A percentile compares a stretch with the other conserved stretches of the same genome.
These are phyloP conservation scores for Claviceps cyperi DNA, from an alignment of 2,329 filamentous ascomycete genomes.

Conservation along the genomic window DNA sequence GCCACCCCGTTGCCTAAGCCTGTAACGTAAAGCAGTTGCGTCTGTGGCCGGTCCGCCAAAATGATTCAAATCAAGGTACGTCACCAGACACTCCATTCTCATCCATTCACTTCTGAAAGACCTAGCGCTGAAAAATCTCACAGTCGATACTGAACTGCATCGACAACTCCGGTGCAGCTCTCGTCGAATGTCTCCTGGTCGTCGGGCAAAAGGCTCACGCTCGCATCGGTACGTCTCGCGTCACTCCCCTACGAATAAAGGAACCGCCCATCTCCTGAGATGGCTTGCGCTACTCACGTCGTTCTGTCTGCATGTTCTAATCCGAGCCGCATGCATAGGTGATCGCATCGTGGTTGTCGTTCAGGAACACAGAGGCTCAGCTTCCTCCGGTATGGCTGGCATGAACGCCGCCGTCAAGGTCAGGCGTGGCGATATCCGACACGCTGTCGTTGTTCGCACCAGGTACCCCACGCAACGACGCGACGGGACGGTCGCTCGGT, in stretches of 20 bases:
- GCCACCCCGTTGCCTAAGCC: background rate
- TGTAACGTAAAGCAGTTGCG: slow-evolving; percentile 7
- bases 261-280: too few relatives aligned
- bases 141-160: slow-evolving; percentile 98
- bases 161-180: slow-evolving; percentile 95
- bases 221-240: slow-evolving; percentile 58
- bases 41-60: slow-evolving; percentile 21
- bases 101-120: too few relatives aligned
- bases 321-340: slow-evolving; percentile 36
- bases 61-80: slow-evolving; percentile 87
- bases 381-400: slow-evolving; percentile 56
- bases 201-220: slow-evolving; percentile 81
- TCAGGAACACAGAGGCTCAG: slow-evolving; percentile 80
- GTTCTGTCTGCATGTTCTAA: background rate
- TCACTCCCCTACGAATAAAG: background rate
- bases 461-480: slow-evolving; percentile 72
- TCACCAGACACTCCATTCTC: background rate
- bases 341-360: slow-evolving; percentile 96
- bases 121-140: slow-evolving; percentile 6
- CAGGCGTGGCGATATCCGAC: slow-evolving; percentile 86
- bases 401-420: slow-evolving; percentile 75
- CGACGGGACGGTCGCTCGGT: slow-evolving; percentile 81
- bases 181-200: slow-evolving; percentile 92
- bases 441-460: slow-evolving; percentile 89
- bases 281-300: background rate